These are phyloP conservation scores for Saposhnikovia divaricata DNA, from an alignment of 129 eudicot genomes.

Conservation along the genomic window DNA sequence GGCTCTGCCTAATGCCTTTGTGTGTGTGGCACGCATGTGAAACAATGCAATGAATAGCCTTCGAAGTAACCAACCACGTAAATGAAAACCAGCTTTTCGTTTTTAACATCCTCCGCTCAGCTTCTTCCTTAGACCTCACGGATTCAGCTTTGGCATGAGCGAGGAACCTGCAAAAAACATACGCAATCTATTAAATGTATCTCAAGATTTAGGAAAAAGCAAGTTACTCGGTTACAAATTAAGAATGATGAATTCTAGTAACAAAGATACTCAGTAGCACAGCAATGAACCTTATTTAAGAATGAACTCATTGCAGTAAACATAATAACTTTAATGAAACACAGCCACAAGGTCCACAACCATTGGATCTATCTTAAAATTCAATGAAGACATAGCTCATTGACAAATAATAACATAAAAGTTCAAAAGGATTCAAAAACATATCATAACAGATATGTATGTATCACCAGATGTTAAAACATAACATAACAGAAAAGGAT, in stretches of 20 bases:
- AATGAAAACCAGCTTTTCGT: conserved; percentile 87
- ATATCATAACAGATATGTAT: not conserved
- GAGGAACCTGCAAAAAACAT: conserved; percentile 61
- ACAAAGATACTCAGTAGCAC: not conserved
- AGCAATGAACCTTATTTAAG: not conserved
- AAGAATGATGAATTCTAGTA: not conserved
- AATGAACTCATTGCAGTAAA: not conserved
- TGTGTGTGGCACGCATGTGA: not conserved
- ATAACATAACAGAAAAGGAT: not conserved
- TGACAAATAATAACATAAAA: not conserved
- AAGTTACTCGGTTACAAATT: not conserved
- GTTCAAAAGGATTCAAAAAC: not conserved
- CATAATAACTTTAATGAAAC: not conserved
- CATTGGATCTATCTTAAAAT: not conserved
- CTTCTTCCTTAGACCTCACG: conserved; percentile 89
- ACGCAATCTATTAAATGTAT: conserved; percentile 2
- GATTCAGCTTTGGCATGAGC: conserved; percentile 98
- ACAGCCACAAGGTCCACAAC: not conserved
- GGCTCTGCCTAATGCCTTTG: not conserved
- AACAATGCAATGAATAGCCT: conserved; percentile 1
- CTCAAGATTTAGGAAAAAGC: conserved; percentile 10
- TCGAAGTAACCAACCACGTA: conserved; percentile 49
- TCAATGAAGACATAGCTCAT: not conserved
- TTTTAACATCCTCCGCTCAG: conserved; percentile 69
- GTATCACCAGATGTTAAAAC: not conserved